A percentile compares a stretch with the other conserved stretches of the same genome.
Evolutionary conservation across 1,139 yeast species (phyloP).

Genomic region (Meyerozyma elateridarum): DNA sequence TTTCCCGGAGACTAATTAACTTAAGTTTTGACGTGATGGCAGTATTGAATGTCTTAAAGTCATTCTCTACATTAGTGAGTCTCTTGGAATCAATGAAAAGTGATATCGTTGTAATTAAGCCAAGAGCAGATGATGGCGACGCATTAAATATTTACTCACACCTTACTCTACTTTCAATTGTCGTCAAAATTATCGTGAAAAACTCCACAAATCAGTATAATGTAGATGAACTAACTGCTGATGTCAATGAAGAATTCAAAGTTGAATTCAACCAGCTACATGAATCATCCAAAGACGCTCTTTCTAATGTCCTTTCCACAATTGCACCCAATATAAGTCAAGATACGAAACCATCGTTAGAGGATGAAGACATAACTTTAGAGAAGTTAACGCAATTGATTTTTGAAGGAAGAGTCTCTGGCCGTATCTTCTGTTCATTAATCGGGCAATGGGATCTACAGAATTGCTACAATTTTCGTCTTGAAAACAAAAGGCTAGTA

Average conservation of each 20-base stretch:
- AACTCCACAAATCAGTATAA: no score
- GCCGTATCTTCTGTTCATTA: slow-evolving; percentile 2
- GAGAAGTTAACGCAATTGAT: neutral
- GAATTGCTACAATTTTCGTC: neutral
- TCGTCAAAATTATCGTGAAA: no score
- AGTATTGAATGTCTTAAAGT: slow-evolving; percentile 10
- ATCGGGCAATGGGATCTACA: slow-evolving; percentile 5
- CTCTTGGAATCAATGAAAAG: slow-evolving; percentile 10
- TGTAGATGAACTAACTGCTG: no score
- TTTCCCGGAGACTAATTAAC: slow-evolving; percentile 7
- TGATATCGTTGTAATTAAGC: no score
- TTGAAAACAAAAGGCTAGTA: neutral
- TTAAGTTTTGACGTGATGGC: slow-evolving; percentile 10
- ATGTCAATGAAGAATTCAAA: neutral
- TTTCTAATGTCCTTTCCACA: neutral
- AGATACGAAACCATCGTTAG: neutral
- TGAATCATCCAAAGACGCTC: neutral
- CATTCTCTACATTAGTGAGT: slow-evolving; percentile 9
- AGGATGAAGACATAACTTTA: neutral
- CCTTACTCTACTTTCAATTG: no score
- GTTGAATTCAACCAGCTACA: neutral
- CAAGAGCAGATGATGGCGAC: neutral
- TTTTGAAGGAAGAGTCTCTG: neutral
- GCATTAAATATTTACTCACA: neutral
- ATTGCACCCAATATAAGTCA: neutral